These are phyloP conservation scores for Aurantiochytrium sp. DNA, from an alignment of 108 stramenopile species.

Conservation along the genomic window DNA sequence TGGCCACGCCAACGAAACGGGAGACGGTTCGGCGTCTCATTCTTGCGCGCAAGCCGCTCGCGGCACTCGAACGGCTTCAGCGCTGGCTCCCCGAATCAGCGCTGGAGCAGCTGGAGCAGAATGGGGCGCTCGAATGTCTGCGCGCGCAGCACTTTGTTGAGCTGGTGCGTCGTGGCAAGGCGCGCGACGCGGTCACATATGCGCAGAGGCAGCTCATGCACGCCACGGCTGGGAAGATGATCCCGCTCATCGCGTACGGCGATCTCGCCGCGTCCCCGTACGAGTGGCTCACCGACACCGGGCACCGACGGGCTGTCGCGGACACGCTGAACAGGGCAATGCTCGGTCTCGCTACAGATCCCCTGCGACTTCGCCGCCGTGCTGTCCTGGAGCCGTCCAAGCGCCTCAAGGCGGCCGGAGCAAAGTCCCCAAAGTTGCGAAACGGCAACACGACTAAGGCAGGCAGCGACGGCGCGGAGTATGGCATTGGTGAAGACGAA, in stretches of 20 bases:
- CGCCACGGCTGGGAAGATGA: background rate
- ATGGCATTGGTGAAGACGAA: background rate
- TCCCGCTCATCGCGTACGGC: background rate
- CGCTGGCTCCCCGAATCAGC: background rate
- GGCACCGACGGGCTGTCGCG: background rate
- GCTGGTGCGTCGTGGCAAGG: background rate
- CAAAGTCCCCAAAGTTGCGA: too few species aligned
- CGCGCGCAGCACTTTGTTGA: background rate
- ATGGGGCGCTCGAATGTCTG: background rate
- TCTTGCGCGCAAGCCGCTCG: background rate
- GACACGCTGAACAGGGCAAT: background rate
- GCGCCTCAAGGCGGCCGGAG: too few species aligned
- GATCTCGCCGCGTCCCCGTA: background rate
- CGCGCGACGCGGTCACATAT: background rate
- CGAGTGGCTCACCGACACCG: background rate
- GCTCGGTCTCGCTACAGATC: background rate
- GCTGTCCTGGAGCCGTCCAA: too few species aligned
- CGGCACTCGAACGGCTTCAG: background rate
- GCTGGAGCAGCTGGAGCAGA: background rate
- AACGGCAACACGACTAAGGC: background rate
- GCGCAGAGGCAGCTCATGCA: background rate
- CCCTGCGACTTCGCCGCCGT: background rate
- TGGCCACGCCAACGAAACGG: background rate
- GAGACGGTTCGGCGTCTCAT: background rate
- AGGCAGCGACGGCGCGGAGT: background rate